These are phyloP conservation scores for Candida boidinii DNA, from an alignment of 805 yeast genomes.

Conservation along the genomic window DNA sequence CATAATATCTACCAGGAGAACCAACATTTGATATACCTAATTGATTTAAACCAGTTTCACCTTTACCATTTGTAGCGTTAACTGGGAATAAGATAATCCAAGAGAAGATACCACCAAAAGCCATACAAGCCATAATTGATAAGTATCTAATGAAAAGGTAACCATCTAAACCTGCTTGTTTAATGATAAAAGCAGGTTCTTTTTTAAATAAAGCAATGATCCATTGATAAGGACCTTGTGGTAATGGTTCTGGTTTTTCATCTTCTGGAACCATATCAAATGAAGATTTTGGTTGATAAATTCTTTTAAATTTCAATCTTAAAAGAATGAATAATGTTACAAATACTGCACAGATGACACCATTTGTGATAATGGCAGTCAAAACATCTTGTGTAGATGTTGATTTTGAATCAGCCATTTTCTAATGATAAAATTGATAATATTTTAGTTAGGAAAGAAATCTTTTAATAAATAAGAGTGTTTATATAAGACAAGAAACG, in stretches of 20 bases:
- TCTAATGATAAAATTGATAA: no score
- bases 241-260: slow-evolving; percentile 66
- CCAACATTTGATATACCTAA: slow-evolving; percentile 72
- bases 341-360: slow-evolving; percentile 56
- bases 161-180: slow-evolving; percentile 92
- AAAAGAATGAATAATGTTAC: slow-evolving; percentile 54
- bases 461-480: neutral
- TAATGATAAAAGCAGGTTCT: slow-evolving; percentile 66
- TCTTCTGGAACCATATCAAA: slow-evolving; percentile 49
- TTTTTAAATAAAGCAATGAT: slow-evolving; percentile 50
- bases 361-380: slow-evolving; percentile 62
- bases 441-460: neutral
- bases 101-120: slow-evolving; percentile 47
- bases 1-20: slow-evolving; percentile 58
- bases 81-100: slow-evolving; percentile 75
- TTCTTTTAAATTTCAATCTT: slow-evolving; percentile 58
- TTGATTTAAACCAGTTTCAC: slow-evolving; percentile 60
- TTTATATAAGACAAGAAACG: no score
- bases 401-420: slow-evolving; percentile 20
- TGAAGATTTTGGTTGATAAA: slow-evolving; percentile 77
- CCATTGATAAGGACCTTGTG: slow-evolving; percentile 67
- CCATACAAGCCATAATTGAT: slow-evolving; percentile 41
- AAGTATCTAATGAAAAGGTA: slow-evolving; percentile 82
- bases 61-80: slow-evolving; percentile 63
- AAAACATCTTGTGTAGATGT: slow-evolving; percentile 71